Evolutionary conservation across 2,329 filamentous ascomycete genomes (phyloP), one percentile per base, ranked within the genome.

Genomic region (Diaporthe sp.): DNA sequence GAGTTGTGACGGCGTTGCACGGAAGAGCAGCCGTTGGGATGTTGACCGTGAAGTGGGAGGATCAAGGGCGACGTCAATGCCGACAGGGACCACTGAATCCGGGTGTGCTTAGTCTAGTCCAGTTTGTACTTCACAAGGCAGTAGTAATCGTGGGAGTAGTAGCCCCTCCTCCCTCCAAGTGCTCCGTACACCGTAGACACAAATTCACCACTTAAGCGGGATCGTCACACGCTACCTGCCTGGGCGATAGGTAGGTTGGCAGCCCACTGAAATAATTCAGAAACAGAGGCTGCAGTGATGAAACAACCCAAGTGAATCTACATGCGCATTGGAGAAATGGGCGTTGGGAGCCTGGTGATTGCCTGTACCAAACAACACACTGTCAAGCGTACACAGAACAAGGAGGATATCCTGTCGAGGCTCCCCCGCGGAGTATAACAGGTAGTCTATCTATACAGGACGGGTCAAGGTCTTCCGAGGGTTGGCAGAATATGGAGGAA

Each of bases 31-130:
- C 28, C 17, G 42, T 52, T 61, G 54, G 58, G 58, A n/a, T 19
- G 55, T n/a, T 38, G 55, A 15, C 55, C 30, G 54, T 55, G 19
- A 10, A 22, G 30, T n/a, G n/a, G 47, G 70, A 61, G 45, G 60
- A 28, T 54, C 45, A 50, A 45, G 70, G 52, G 70, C 70, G 58
- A 72, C 70, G 70, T 72, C 70, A 72, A 54, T 64, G 60, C 30
- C 70, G 35, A 42, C 57, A 55, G 58, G 57, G 57, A 72, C 47
- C 50, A 35, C 64, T 68, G 35, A 68, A 54, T 68, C 47, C 64
- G 64, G 64, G 45, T 54, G 47, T 67, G 30, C 64, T 68, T 60
- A 25, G 33, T 38, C 9, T 40, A 35, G 42, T 52, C 30, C 22
- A 25, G 19, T 25, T 66, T 17, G 42, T 40, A 35, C 19, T 35